phyloP scores from a whole-genome alignment of 2,329 filamentous ascomycete genomes.

The Pyrenochaeta sp. region DNA sequence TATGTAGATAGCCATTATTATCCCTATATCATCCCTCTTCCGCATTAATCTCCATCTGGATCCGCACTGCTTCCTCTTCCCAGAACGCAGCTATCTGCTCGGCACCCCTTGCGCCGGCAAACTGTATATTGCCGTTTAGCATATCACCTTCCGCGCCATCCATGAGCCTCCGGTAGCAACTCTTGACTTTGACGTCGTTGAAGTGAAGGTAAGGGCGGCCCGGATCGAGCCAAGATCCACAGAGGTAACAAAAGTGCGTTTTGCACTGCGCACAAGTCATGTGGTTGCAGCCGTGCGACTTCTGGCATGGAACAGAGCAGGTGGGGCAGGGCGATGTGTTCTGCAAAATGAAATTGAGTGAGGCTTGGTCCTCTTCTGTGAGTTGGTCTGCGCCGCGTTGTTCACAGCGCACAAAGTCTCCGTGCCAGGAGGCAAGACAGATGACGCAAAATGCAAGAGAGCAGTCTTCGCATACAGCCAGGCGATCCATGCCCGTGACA shows the following conservation, averaged over 20 bases:
- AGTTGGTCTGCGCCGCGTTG: conserved; percentile 73
- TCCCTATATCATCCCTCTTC: conserved; percentile 27
- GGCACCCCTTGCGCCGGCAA: conserved; percentile 52
- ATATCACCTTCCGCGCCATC: conserved; percentile 82
- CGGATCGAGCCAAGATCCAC: conserved; percentile 82
- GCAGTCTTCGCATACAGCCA: conserved; percentile 82
- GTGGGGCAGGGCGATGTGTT: conserved; percentile 91
- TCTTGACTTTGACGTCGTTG: conserved; percentile 69
- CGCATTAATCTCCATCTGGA: conserved; percentile 50
- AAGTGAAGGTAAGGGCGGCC: conserved; percentile 89
- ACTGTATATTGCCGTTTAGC: conserved; percentile 54
- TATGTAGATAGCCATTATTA: neutral
- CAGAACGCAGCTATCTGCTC: conserved; percentile 52
- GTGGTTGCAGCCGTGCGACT: conserved; percentile 94
- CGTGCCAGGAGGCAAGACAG: conserved; percentile 89
- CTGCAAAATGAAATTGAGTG: conserved; percentile 79
- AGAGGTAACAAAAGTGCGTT: conserved; percentile 95
- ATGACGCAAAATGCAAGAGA: conserved; percentile 79
- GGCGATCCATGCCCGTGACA: conserved; percentile 66
- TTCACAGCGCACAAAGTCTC: conserved; percentile 78
- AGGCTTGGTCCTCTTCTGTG: conserved; percentile 84
- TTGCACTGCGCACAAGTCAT: conserved; percentile 93
- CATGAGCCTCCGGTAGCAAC: conserved; percentile 87
- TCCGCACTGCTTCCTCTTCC: conserved; percentile 45
- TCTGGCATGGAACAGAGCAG: conserved; percentile 83